A percentile compares a stretch with the other conserved stretches of the same genome.
These are phyloP conservation scores for Delonix regia DNA, from an alignment of 306 rosid genomes.

Conservation along the genomic window DNA sequence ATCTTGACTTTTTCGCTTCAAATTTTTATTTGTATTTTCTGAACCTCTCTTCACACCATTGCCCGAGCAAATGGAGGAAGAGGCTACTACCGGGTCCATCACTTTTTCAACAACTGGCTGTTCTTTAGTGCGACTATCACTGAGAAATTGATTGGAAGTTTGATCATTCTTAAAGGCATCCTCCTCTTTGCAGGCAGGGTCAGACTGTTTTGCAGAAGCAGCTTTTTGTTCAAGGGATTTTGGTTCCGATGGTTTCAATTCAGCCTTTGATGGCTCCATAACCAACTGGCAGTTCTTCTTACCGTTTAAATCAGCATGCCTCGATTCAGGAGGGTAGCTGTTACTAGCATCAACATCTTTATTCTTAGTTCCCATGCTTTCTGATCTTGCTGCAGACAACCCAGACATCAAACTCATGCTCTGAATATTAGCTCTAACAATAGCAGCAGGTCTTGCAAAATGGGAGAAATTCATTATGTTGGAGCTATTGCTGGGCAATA, in stretches of 20 bases:
- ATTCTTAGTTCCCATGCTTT: slow-evolving; percentile 45
- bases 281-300: slow-evolving; percentile 53
- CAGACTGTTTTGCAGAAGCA: slow-evolving; percentile 48
- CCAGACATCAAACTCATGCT: slow-evolving; percentile 49
- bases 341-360: slow-evolving; percentile 45
- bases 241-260: slow-evolving; percentile 45
- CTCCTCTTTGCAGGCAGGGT: slow-evolving; percentile 52
- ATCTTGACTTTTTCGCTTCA: slow-evolving; percentile 81
- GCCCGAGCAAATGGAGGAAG: slow-evolving; percentile 89
- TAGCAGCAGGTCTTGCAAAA: slow-evolving; percentile 85
- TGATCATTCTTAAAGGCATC: slow-evolving; percentile 51
- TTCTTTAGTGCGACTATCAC: slow-evolving; percentile 49
- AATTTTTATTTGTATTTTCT: slow-evolving; percentile 48
- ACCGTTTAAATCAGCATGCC: slow-evolving; percentile 43
- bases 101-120: slow-evolving; percentile 57
- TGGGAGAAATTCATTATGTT: slow-evolving; percentile 79
- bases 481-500: slow-evolving; percentile 50
- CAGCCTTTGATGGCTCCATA: slow-evolving; percentile 50
- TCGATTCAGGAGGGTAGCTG: slow-evolving; percentile 49
- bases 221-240: slow-evolving; percentile 55
- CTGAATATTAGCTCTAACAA: slow-evolving; percentile 68
- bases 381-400: slow-evolving; percentile 45
- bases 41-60: slow-evolving; percentile 69
- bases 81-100: slow-evolving; percentile 62
- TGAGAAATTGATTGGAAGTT: slow-evolving; percentile 44